Base-by-base conservation (phyloP, 2,329 filamentous ascomycete genomes). In the Botrytis porri region DNA sequence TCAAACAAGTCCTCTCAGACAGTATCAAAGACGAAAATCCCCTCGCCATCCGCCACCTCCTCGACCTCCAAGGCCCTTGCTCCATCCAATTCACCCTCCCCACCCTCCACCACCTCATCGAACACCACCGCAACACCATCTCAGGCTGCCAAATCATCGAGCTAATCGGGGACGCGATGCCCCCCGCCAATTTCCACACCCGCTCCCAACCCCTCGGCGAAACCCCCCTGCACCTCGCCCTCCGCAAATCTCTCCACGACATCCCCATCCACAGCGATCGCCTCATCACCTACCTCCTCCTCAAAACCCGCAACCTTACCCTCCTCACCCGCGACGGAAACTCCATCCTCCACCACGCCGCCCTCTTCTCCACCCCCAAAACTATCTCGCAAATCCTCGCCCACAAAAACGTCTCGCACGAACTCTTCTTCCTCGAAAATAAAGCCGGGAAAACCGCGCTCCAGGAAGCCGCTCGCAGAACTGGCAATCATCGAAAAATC, bases 201-300 rank as follows among this genome's bases (percentile, higher is more conserved):
- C 48, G 35, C 32, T 39, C 41, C 7, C 67, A 60, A 41, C 29
- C 70, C 16, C 16, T 41, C 3, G 39, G 35, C 18, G 70, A 72
- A 69, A 72, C 39, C 1, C 70, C 70, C 14, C 39, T 72, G 4
- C 70, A 72, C 41, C 39, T 57, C 16, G 70, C 48, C 20, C 67
- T 69, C 39, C 70, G 63, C 12, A 60, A 61, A 41, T 10, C n/a
- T 1, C 41, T 9, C 51, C 51, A 57, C 12, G 14, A 43, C n/a
- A 39, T 8, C 29, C 8, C 51, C 51, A 6, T 32, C 9, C 18
- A 37, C 12, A 32, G 35, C 41, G 29, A 69, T 10, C 51, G 32
- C 3, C 41, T 43, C 16, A 48, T 45, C 12, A n/a, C n/a, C 4
- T 57, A 71, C 12, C 61, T 65, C 29, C 51, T 59, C 29, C n/a